phyloP scores from a whole-genome alignment of 495 filamentous ascomycete species.

The Hypoxylon fuscum region DNA sequence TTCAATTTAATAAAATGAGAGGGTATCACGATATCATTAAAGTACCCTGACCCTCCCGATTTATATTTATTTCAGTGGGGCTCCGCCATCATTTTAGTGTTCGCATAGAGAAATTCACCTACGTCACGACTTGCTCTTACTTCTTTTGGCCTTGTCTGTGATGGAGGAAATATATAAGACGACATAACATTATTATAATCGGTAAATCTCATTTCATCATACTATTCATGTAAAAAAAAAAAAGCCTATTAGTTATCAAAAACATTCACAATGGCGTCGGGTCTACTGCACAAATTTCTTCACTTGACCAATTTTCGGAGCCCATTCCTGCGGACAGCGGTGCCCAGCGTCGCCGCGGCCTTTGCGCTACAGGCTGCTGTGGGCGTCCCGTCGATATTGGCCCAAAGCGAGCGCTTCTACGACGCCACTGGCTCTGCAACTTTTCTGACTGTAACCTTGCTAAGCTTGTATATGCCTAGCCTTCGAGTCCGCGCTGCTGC shows the following conservation, averaged over 20 bases:
- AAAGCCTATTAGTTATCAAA: not conserved
- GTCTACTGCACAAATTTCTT: conserved; percentile 59
- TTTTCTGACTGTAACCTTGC: conserved; percentile 64
- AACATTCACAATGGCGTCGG: conserved; percentile 48
- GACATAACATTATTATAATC: too few species aligned
- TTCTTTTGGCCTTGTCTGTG: too few species aligned
- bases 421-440: conserved; percentile 71
- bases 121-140: conserved; percentile 25
- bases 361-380: conserved; percentile 64
- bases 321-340: conserved; percentile 67
- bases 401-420: conserved; percentile 69
- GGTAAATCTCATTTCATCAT: too few species aligned
- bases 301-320: conserved; percentile 64
- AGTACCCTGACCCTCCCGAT: too few species aligned
- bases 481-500: conserved; percentile 60
- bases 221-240: too few species aligned
- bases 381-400: conserved; percentile 66
- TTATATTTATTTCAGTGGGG: too few species aligned
- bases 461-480: conserved; percentile 67
- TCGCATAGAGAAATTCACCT: conserved; percentile 6
- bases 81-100: not conserved
- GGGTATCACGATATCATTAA: too few species aligned
- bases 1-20: too few species aligned
- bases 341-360: conserved; percentile 65
- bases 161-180: too few species aligned